Evolutionary conservation across 1,284 basidiomycete species (phyloP), one percentile per base, ranked within the genome.

Genomic region (Cryptococcus sp.): DNA sequence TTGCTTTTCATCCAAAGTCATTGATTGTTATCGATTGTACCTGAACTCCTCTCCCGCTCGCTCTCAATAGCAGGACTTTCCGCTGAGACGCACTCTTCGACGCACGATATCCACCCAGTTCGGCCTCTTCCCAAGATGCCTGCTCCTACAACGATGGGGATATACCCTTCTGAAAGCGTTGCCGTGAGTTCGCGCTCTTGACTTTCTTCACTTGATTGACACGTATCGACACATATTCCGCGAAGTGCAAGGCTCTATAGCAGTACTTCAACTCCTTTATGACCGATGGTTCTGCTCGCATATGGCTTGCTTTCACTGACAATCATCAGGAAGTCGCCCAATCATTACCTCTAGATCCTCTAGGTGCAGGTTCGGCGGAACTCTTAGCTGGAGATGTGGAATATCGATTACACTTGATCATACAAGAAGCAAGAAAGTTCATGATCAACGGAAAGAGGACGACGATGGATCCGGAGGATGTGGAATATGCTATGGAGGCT

Each of bases 301-400:
- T 23, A 23, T 23, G 23, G 23, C 23, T 23, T 23, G 23, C 23
- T 23, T 23, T 23, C 23, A 23, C 23, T 23, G 23, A 23, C 23
- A 23, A 23, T 23, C 23, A 23, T n/a, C 61, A 95, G 92, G 94
- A 98, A 79, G 88, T 90, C 48, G 93, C 96, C 46, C 93, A 97
- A 66, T 87, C 88, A 0, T 76, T 97, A 34, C 87, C 87, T 49
- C 86, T 98, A 57, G 80, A 84, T n/a, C 86, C 80, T 46, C 78
- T 98, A 45, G 82, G 89, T 1, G 90, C 94, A 55, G 76, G 83
- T 5, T 88, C 97, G 10, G 88, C 92, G 2, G 85, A 86, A 15
- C 83, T 89, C 0, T 82, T 99, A 14, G 93, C 95, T 2, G 91
- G 90, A 59, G 96, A 99, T 79, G 91, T 98, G 44, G 95, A 98